phyloP scores from a whole-genome alignment of 345 rosid species.

The Lenwebbia sp. region DNA sequence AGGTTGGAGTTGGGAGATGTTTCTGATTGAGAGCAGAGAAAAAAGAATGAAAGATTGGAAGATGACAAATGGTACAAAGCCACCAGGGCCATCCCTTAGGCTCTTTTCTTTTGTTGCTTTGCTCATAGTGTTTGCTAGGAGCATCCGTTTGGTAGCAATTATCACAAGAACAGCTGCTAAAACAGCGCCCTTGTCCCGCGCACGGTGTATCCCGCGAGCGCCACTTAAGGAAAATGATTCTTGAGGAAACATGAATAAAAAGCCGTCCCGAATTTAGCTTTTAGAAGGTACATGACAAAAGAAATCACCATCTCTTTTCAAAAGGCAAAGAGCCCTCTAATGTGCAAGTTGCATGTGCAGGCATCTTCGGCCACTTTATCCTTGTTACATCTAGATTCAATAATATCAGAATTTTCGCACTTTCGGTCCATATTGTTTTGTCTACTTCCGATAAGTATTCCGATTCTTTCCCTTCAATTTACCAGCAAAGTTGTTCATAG shows the following conservation, averaged over 20 bases:
- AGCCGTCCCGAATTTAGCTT: background rate
- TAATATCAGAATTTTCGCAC: background rate
- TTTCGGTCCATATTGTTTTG: background rate
- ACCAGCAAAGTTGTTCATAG: background rate
- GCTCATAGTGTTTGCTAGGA: background rate
- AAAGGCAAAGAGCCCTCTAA: background rate
- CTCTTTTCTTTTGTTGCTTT: background rate
- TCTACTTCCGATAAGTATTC: conserved; percentile 10
- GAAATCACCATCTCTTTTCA: conserved; percentile 7
- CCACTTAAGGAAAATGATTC: background rate
- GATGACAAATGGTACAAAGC: background rate
- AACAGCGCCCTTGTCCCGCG: background rate
- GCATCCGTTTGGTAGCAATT: background rate
- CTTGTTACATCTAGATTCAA: conserved; percentile 2
- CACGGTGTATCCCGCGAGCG: background rate
- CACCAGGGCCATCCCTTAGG: background rate
- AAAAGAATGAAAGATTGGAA: background rate
- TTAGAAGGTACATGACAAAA: conserved; percentile 18
- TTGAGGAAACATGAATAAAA: background rate
- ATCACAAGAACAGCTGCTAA: background rate
- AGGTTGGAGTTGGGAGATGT: background rate
- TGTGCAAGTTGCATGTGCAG: conserved; percentile 25
- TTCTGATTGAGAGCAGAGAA: background rate
- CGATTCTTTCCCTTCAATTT: conserved; percentile 15
- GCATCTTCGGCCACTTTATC: conserved; percentile 20